Conservation (phyloP, 768 basidiomycete genomes). For the Mycena vulgaris region DNA sequence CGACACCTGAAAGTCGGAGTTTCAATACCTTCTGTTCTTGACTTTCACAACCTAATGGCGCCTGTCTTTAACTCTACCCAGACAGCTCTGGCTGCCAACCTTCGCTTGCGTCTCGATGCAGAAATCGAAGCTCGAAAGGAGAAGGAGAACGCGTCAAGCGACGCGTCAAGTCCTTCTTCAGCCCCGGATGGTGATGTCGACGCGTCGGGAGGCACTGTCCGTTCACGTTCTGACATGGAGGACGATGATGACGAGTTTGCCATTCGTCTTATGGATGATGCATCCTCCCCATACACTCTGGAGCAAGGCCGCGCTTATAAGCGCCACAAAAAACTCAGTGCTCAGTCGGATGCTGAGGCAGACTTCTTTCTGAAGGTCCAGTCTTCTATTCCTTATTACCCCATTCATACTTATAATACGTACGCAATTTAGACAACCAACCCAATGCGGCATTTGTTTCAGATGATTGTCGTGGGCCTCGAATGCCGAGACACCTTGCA, state of each 20-base stretch:
- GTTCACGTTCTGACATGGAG: neutral
- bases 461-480: neutral
- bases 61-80: neutral
- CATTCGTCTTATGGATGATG: neutral
- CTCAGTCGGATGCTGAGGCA: neutral
- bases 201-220: neutral
- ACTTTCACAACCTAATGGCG: neutral
- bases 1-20: too few species aligned
- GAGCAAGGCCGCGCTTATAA: constrained; percentile 17
- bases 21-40: neutral
- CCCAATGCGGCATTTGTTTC: constrained; percentile 2
- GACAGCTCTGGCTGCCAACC: too few species aligned
- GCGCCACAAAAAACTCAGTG: constrained; percentile 2
- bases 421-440: neutral
- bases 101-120: neutral
- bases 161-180: too few species aligned
- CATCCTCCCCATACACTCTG: neutral
- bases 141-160: too few species aligned
- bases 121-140: too few species aligned
- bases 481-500: constrained; percentile 1
- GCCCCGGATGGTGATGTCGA: too few species aligned
- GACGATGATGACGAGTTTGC: neutral
- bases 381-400: neutral
- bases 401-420: neutral
- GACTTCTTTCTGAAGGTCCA: constrained; percentile 1